A percentile compares a stretch with the other conserved stretches of the same genome.
Evolutionary conservation across 768 basidiomycete species (phyloP).

Genomic region (Symmetrospora coprosmae): DNA sequence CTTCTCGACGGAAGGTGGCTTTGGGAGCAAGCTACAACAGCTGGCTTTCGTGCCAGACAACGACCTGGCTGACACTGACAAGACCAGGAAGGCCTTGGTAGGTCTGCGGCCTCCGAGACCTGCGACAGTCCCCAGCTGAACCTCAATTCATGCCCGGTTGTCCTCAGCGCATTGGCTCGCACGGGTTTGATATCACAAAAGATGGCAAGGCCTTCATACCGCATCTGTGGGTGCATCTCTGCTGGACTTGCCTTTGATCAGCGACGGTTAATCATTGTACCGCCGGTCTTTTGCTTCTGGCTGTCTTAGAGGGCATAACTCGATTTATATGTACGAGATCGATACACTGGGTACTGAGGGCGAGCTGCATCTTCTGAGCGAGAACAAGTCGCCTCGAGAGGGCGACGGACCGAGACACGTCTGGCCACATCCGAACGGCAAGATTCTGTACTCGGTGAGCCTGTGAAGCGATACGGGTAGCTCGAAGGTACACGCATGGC

Average conservation of each 20-base stretch:
- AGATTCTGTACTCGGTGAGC: constrained; percentile 18
- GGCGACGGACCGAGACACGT: constrained; percentile 19
- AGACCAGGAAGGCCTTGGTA: constrained; percentile 20
- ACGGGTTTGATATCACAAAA: constrained; percentile 12
- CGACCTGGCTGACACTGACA: constrained; percentile 16
- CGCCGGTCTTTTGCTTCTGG: not conserved
- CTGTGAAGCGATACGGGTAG: not conserved
- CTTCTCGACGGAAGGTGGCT: constrained; percentile 3
- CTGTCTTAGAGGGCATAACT: constrained; percentile 15
- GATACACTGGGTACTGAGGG: constrained; percentile 1
- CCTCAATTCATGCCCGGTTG: not conserved
- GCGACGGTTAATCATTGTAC: too few relatives aligned
- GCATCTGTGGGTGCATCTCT: constrained; percentile 12
- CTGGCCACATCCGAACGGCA: constrained; percentile 1
- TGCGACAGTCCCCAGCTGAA: not conserved
- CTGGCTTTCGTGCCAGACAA: constrained; percentile 6
- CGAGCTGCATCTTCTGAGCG: constrained; percentile 15
- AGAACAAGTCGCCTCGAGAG: constrained; percentile 12
- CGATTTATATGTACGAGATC: constrained; percentile 21
- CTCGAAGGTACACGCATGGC: not conserved
- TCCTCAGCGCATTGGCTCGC: constrained; percentile 14
- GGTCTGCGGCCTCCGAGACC: not conserved
- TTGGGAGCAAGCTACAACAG: constrained; percentile 17
- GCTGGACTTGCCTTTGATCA: too few relatives aligned
- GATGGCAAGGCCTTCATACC: constrained; percentile 20